Base-by-base conservation (phyloP, 73 alveolate species). In the Paramecium bursaria region DNA sequence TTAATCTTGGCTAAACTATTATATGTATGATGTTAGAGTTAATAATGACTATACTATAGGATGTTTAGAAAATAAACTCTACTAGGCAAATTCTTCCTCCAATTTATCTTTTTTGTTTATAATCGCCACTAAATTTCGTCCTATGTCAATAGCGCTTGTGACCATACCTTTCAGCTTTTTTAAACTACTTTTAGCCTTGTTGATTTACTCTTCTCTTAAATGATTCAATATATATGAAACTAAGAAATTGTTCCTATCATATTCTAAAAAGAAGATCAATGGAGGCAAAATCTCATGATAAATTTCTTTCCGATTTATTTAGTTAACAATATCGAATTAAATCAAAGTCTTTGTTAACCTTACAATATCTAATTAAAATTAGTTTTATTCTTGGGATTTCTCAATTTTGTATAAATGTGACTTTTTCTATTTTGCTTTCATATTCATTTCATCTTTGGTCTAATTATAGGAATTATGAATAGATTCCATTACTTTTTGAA, bases 21-120 rank as follows among this genome's bases (percentile, higher is more conserved):
- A 44, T 22, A 67, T 67, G 26, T 33, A 25, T 39, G 53, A 42
- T 21, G 75, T 79, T 2, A 79, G 17, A n/a, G 85, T 54, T 19
- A 79, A 33, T 9, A 79, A 44, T 31, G 85, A 50, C 9, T 73
- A 49, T 10, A 73, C 54, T 25, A 79, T 79, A 4, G 89, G 89
- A 52, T 79, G 75, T 19, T 79, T 79, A 11, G 89, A 53, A 39
- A 53, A 53, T 7, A 79, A 46, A 21, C 79, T 79, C 61, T 79
- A 61, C 26, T 79, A 53, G 17, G 75, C 89, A 54, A 48, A 53
- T 55, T 79, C 89, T 60, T 79, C 89, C 10, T 55, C 76, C 6
- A 73, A 57, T 22, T 26, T 82, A 31, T 73, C 35, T 1, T 53
- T 79, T 54, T 53, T 79, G 3, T 35, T 30, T 31, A 27, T 50